phyloP scores from a whole-genome alignment of 2,329 filamentous ascomycete genomes.

The Macroventuria anomochaeta region DNA sequence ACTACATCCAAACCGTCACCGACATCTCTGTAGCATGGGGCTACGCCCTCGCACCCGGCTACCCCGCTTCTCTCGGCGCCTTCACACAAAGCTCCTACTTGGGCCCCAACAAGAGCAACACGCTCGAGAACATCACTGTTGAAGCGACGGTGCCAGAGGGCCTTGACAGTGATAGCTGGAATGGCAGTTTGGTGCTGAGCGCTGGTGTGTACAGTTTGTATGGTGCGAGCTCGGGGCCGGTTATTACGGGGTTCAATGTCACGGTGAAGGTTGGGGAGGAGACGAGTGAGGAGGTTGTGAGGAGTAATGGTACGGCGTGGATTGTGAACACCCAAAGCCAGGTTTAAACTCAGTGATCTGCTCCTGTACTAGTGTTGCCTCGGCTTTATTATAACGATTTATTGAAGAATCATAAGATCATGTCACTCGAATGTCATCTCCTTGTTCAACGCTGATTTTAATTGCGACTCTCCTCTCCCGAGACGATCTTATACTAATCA shows the following conservation, averaged over 20 bases:
- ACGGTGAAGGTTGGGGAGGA: conserved; percentile 26
- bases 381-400: too few species aligned
- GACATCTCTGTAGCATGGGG: conserved; percentile 57
- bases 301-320: conserved; percentile 17
- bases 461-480: too few species aligned
- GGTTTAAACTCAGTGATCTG: background rate
- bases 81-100: conserved; percentile 46
- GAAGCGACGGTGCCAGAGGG: conserved; percentile 21
- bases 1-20: conserved; percentile 55
- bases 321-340: conserved; percentile 4
- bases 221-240: conserved; percentile 23
- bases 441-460: too few species aligned
- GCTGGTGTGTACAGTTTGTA: conserved; percentile 40
- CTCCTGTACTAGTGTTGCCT: too few species aligned
- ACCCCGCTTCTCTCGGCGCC: conserved; percentile 38
- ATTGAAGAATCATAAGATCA: too few species aligned
- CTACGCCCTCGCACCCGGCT: conserved; percentile 34
- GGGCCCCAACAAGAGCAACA: conserved; percentile 42
- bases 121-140: conserved; percentile 32
- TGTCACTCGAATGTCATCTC: too few species aligned
- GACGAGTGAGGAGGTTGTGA: conserved; percentile 21
- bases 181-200: conserved; percentile 24
- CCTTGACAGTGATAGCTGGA: conserved; percentile 8
- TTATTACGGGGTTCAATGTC: conserved; percentile 30
- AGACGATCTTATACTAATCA: too few species aligned